Conservation (phyloP, 129 eudicot species). For the Flaveria brownii region DNA sequence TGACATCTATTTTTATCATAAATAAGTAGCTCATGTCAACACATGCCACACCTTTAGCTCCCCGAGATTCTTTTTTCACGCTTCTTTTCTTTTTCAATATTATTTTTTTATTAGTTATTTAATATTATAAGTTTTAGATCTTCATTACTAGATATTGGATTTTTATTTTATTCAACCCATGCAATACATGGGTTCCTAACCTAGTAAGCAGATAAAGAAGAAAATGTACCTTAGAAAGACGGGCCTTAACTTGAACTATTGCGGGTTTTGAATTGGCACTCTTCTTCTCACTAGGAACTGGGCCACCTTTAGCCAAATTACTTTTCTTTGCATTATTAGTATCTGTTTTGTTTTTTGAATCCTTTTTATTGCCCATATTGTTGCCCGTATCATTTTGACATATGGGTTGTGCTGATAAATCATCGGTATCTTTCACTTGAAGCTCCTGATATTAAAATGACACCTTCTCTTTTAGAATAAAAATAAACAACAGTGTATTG, state of each 20-base stretch:
- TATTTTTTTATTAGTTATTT: too few relatives aligned
- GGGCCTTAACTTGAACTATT: constrained; percentile 39
- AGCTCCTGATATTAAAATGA: constrained; percentile 51
- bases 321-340: constrained; percentile 37
- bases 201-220: background rate
- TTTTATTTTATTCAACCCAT: too few relatives aligned
- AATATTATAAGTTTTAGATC: too few relatives aligned
- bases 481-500: background rate
- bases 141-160: too few relatives aligned
- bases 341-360: constrained; percentile 40
- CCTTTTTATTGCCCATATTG: constrained; percentile 36
- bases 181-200: too few relatives aligned
- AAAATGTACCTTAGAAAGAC: constrained; percentile 43
- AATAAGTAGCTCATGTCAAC: too few relatives aligned
- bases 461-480: background rate
- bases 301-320: constrained; percentile 44
- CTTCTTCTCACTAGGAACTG: constrained; percentile 44
- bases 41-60: too few relatives aligned
- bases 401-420: constrained; percentile 30
- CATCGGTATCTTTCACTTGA: constrained; percentile 36
- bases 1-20: too few relatives aligned
- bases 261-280: constrained; percentile 39
- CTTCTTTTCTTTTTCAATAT: too few relatives aligned
- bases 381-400: constrained; percentile 38
- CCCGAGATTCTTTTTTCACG: too few relatives aligned